Percentiles rank a stretch among this genome's conserved stretches.
These are phyloP conservation scores for Venturia nashicola DNA, from an alignment of 2,329 filamentous ascomycete species.

Conservation along the genomic window DNA sequence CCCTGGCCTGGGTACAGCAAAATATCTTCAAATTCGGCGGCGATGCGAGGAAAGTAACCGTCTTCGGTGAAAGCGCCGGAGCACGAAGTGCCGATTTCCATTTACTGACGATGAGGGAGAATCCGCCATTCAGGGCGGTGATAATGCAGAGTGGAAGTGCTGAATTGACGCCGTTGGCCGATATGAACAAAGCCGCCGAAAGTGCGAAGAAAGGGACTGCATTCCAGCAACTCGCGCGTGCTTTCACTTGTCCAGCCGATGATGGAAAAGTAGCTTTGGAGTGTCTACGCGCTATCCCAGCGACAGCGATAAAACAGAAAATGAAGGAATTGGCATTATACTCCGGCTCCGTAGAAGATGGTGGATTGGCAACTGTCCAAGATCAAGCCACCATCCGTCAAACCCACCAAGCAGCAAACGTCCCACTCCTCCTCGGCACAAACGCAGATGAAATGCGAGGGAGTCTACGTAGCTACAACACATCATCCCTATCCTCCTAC, in stretches of 20 bases:
- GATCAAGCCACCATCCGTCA: neutral
- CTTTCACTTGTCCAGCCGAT: neutral
- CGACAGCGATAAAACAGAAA: neutral
- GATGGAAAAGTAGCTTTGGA: neutral
- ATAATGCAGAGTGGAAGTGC: slow-evolving; percentile 20
- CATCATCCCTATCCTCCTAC: neutral
- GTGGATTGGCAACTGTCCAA: neutral
- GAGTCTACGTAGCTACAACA: slow-evolving; percentile 9
- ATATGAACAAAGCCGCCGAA: neutral
- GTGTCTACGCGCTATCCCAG: neutral
- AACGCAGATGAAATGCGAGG: slow-evolving; percentile 4
- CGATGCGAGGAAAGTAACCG: slow-evolving; percentile 23
- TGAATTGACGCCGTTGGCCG: neutral
- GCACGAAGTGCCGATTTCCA: slow-evolving; percentile 21
- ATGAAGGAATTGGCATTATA: neutral
- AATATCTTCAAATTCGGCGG: slow-evolving; percentile 26
- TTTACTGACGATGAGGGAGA: slow-evolving; percentile 16
- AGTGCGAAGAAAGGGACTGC: neutral
- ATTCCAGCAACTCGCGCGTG: neutral
- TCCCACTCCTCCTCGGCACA: slow-evolving; percentile 3
- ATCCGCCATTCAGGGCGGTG: slow-evolving; percentile 22
- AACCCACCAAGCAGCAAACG: neutral
- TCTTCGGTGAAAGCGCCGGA: slow-evolving; percentile 16
- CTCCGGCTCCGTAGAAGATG: slow-evolving; percentile 3
- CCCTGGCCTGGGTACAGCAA: slow-evolving; percentile 24